phyloP scores from a whole-genome alignment of 257 asterid genomes.

The Ocimum tenuiflorum region DNA sequence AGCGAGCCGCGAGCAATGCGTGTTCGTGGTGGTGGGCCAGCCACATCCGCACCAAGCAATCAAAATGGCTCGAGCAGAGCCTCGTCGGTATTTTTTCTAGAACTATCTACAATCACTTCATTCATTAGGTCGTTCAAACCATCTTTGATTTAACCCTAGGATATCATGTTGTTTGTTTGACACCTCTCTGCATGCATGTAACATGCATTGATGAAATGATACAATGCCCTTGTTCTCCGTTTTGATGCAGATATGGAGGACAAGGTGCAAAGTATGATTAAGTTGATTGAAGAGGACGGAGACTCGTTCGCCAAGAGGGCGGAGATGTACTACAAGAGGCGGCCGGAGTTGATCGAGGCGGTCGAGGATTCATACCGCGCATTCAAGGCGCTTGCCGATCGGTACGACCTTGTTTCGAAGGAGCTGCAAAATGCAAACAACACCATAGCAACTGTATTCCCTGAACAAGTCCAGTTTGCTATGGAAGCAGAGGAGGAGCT shows the following conservation, averaged over 20 bases:
- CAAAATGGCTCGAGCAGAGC: slow-evolving; percentile 59
- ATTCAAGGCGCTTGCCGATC: slow-evolving; percentile 75
- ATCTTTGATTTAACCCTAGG: background rate
- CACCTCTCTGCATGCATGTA: too few species aligned
- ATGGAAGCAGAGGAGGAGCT: slow-evolving; percentile 36
- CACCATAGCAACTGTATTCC: slow-evolving; percentile 47
- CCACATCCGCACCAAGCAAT: slow-evolving; percentile 59
- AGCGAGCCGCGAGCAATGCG: slow-evolving; percentile 56
- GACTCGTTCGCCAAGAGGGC: slow-evolving; percentile 89
- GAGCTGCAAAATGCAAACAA: slow-evolving; percentile 67
- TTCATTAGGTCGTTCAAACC: too few species aligned
- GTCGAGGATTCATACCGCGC: slow-evolving; percentile 75
- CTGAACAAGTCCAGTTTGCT: slow-evolving; percentile 41
- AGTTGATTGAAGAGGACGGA: slow-evolving; percentile 77
- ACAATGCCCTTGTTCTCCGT: background rate
- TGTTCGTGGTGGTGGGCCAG: slow-evolving; percentile 73
- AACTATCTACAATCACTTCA: too few species aligned
- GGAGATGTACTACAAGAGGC: slow-evolving; percentile 77
- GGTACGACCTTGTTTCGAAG: slow-evolving; percentile 67
- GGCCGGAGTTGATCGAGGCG: slow-evolving; percentile 68
- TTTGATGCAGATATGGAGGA: slow-evolving; percentile 69
- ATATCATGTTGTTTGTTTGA: too few species aligned
- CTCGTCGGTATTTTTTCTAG: slow-evolving; percentile 25
- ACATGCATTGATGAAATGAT: background rate
- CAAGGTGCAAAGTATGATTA: slow-evolving; percentile 59